Evolutionary conservation across 345 rosid genomes (phyloP).

Genomic region (Tarenaya hassleriana): DNA sequence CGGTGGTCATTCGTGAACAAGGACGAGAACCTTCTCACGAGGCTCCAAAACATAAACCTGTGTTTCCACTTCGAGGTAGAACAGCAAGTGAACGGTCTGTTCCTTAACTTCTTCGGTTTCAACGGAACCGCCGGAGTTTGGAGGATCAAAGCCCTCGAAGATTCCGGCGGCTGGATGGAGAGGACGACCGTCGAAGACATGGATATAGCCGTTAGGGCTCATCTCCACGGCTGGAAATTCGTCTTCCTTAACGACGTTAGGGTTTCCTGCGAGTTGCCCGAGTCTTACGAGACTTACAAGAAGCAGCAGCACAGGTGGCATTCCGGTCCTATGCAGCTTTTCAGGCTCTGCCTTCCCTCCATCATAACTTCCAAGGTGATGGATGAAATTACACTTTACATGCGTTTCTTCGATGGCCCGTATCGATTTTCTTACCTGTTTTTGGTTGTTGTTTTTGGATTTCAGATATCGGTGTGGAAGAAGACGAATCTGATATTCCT

Average conservation of each 20-base stretch:
- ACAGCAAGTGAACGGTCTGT: conserved; percentile 76
- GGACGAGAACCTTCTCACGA: conserved; percentile 83
- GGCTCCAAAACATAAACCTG: conserved; percentile 81
- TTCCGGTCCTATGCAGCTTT: conserved; percentile 92
- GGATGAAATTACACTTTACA: background rate
- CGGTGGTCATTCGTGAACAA: conserved; percentile 90
- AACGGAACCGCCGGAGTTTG: conserved; percentile 92
- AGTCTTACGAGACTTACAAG: conserved; percentile 83
- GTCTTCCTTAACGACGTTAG: conserved; percentile 70
- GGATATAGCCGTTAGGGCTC: conserved; percentile 92
- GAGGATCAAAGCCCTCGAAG: conserved; percentile 80
- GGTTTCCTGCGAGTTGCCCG: conserved; percentile 76
- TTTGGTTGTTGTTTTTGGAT: no score
- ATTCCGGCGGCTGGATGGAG: conserved; percentile 91
- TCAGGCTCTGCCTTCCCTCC: conserved; percentile 72
- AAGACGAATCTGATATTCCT: conserved; percentile 75
- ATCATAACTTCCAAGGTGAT: conserved; percentile 67
- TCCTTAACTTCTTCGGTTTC: conserved; percentile 83
- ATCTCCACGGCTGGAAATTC: conserved; percentile 81
- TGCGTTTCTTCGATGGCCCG: background rate
- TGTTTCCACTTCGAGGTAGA: conserved; percentile 95
- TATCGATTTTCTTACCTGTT: no score
- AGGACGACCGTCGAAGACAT: conserved; percentile 91
- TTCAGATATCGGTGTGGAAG: conserved; percentile 59
- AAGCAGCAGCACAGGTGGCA: conserved; percentile 94